phyloP scores from a whole-genome alignment of 805 yeast genomes.

The Novakomyces olei region DNA sequence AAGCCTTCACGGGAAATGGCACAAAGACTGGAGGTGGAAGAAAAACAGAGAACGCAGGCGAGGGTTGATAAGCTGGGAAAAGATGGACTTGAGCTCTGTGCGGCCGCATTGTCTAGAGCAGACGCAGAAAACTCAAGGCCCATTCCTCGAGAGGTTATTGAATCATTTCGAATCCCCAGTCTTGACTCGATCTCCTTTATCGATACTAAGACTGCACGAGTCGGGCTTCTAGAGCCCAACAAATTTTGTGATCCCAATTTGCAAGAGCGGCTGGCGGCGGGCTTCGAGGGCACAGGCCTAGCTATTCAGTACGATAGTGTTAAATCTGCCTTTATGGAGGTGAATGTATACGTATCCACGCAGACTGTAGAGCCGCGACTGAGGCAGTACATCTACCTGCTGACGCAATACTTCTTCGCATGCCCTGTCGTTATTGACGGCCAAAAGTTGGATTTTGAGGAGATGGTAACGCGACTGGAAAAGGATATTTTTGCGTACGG shows the following conservation, averaged over 20 bases:
- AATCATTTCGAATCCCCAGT: constrained; percentile 46
- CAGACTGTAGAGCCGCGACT: constrained; percentile 27
- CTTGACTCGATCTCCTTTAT: constrained; percentile 56
- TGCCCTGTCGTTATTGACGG: constrained; percentile 51
- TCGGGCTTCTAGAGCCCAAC: constrained; percentile 23
- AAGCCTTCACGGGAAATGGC: constrained; percentile 47
- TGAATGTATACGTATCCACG: constrained; percentile 40
- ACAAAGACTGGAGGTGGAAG: constrained; percentile 27
- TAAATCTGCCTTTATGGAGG: constrained; percentile 54
- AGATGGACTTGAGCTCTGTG: constrained; percentile 34
- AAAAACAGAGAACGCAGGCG: constrained; percentile 25
- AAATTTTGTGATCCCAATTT: constrained; percentile 9
- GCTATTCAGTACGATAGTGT: constrained; percentile 60
- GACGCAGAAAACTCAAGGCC: constrained; percentile 46
- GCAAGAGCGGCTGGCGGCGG: constrained; percentile 10
- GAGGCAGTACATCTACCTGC: constrained; percentile 39
- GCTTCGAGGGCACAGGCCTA: constrained; percentile 29
- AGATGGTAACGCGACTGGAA: constrained; percentile 52
- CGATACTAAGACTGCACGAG: constrained; percentile 38
- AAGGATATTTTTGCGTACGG: constrained; percentile 40
- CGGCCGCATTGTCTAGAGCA: constrained; percentile 34
- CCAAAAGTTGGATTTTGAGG: constrained; percentile 37
- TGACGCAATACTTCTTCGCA: constrained; percentile 45
- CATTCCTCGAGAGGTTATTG: constrained; percentile 47
- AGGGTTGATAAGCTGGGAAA: constrained; percentile 34